Conservation (phyloP, 345 rosid species). For the Psidium guajava region DNA sequence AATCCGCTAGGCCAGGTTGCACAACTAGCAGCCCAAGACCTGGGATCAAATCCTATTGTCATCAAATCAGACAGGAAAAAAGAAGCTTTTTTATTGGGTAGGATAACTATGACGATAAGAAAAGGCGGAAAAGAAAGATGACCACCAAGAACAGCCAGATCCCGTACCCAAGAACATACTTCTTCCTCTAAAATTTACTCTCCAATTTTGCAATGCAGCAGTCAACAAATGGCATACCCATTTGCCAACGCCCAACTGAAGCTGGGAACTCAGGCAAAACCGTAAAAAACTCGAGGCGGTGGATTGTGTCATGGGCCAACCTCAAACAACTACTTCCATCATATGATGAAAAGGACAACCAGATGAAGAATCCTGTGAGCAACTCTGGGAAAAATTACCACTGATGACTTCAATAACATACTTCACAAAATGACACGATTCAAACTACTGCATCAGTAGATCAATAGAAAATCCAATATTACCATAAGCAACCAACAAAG, state of each 20-base stretch:
- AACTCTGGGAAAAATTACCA: neutral
- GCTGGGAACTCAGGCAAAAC: neutral
- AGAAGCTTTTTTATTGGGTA: neutral
- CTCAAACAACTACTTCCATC: neutral
- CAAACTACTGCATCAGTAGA: neutral
- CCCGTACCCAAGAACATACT: neutral
- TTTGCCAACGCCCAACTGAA: neutral
- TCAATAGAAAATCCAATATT: neutral
- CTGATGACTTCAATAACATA: neutral
- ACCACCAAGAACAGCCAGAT: neutral
- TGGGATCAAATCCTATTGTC: neutral
- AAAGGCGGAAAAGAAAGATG: neutral
- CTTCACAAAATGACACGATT: neutral
- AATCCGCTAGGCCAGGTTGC: neutral
- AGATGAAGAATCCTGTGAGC: neutral
- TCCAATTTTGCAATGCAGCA: neutral
- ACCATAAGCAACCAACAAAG: neutral
- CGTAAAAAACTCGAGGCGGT: neutral
- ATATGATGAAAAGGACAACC: neutral
- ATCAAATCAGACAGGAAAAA: neutral
- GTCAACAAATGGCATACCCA: neutral
- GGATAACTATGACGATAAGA: neutral
- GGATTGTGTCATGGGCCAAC: neutral
- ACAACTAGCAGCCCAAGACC: neutral
- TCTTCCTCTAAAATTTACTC: neutral